Evolutionary conservation across 352 stramenopile species (phyloP), one percentile per base, ranked within the genome.

Genomic region (Globisporangium spinosum): DNA sequence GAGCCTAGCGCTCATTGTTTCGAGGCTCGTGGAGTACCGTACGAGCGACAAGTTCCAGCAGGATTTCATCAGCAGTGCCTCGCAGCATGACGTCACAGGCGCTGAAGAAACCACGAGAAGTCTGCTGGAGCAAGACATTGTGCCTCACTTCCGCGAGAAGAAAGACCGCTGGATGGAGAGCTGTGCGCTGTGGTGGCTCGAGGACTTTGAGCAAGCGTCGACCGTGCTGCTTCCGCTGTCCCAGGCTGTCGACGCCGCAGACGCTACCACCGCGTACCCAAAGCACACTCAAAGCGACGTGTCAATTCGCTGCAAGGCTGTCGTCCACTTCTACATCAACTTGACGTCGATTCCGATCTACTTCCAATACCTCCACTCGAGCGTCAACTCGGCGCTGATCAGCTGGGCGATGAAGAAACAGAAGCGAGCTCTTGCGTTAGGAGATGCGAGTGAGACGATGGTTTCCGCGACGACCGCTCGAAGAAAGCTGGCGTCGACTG

Each of bases 1-100:
- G 29, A 90, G 91, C 63, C 76, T 98, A 34, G 94, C 95, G 32
- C 87, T 98, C 35, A 72, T 98, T 20, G 80, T 98, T 45, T 78
- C 89, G 25, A 80, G 94, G 15, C 77, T 98, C 20, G 80, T 97
- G 13, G 93, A 98, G 71, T 91, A 90, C 67, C 74, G 77, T 53
- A 71, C 59, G 49, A 83, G 76, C 38, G 75, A 82, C 40, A 75
- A 70, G 20, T 77, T 89, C 53, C 70, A 86, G 34, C 67, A 87
- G 43, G 79, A 89, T 51, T 91, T 91, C 58, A 79, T 85, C 45
- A 79, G 60, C 3, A 58, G 47, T 10, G 34, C 64, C 43, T 71
- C 62, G 40, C 82, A 83, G 69, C 67, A 77, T 43, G 83, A 84
- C 12, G 90, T 95, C 67, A 91, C 83, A 20, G 74, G 82, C 17